Conservation (phyloP, 2,329 filamentous ascomycete species). For the Phyllosticta capitalensis region DNA sequence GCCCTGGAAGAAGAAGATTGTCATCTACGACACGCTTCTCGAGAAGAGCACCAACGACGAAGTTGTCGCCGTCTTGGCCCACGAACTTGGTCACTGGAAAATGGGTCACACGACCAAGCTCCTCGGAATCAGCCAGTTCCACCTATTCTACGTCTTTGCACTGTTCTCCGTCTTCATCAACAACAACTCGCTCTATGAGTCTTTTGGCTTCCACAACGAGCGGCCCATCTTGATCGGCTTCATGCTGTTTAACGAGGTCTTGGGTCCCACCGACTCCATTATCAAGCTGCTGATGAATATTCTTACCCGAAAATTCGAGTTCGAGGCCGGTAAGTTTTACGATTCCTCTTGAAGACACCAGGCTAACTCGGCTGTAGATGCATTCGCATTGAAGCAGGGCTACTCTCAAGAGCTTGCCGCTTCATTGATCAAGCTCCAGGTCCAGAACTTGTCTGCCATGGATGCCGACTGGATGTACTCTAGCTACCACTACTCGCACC, state of each 20-base stretch:
- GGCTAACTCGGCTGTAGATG: slow-evolving; percentile 44
- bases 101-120: slow-evolving; percentile 89
- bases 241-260: slow-evolving; percentile 92
- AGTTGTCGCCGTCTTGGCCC: slow-evolving; percentile 87
- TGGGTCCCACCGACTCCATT: slow-evolving; percentile 87
- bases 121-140: slow-evolving; percentile 70
- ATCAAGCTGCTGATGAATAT: slow-evolving; percentile 96
- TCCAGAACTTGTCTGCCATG: slow-evolving; percentile 97
- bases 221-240: slow-evolving; percentile 95
- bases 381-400: slow-evolving; percentile 75
- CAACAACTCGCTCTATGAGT: slow-evolving; percentile 80
- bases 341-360: slow-evolving; percentile 10
- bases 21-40: slow-evolving; percentile 95
- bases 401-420: slow-evolving; percentile 74
- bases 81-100: slow-evolving; percentile 96
- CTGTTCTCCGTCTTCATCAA: slow-evolving; percentile 97
- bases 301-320: slow-evolving; percentile 88
- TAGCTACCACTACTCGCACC: slow-evolving; percentile 97
- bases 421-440: slow-evolving; percentile 92
- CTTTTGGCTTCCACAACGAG: slow-evolving; percentile 78
- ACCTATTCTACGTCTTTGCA: slow-evolving; percentile 93
- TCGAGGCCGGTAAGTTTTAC: slow-evolving; percentile 60
- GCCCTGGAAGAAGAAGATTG: slow-evolving; percentile 99
- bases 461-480: slow-evolving; percentile 98
- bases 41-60: slow-evolving; percentile 90